These are phyloP conservation scores for Nicotiana benthamiana DNA, from an alignment of 257 asterid genomes.

Conservation along the genomic window DNA sequence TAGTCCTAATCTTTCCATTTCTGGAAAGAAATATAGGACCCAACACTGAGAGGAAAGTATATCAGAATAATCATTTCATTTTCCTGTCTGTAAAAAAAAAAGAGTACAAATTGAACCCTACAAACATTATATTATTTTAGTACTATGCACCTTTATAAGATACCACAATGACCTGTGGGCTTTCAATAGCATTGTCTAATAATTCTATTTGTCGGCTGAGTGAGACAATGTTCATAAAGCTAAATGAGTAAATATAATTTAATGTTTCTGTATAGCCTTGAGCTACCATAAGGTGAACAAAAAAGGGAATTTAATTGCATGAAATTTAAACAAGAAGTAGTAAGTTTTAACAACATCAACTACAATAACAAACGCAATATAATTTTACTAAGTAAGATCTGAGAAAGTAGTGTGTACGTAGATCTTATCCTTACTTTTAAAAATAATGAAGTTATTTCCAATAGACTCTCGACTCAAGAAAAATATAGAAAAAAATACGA, in stretches of 20 bases:
- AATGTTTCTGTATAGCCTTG: not conserved
- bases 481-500: no score
- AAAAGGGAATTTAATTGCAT: not conserved
- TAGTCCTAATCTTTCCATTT: not conserved
- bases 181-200: not conserved
- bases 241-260: not conserved
- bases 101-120: not conserved
- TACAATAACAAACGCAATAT: no score
- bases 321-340: not conserved
- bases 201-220: constrained; percentile 7
- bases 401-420: rapidly evolving
- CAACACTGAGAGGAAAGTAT: not conserved
- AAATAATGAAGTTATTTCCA: no score
- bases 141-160: not conserved
- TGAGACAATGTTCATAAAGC: not conserved
- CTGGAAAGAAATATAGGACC: not conserved
- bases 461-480: no score
- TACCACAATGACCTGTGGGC: constrained; percentile 1
- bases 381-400: rapidly evolving
- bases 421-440: no score
- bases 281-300: not conserved
- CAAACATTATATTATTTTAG: not conserved
- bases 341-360: not conserved
- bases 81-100: not conserved
- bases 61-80: constrained; percentile 1